Base-by-base conservation (phyloP, 2,329 filamentous ascomycete genomes). In the Claviceps monticola region DNA sequence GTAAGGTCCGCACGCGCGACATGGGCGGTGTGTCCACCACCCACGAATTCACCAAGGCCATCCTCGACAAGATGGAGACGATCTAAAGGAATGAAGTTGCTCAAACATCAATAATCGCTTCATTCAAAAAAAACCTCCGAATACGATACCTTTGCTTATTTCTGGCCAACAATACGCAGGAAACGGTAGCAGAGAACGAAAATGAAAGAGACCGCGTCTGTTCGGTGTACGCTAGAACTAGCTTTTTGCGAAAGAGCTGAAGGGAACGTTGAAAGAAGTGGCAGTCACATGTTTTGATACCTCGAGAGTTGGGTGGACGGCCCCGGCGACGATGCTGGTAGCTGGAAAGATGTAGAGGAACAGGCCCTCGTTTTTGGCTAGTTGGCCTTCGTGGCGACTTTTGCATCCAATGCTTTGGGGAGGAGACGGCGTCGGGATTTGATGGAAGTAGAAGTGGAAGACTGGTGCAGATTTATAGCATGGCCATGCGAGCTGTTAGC, bases 11-110 rank as follows among this genome's bases (percentile, higher is more conserved):
- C 69, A 98, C 93, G 58, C 84, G 86, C 64, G 93, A 98, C 67
- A 96, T 98, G 93, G 91, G 91, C 66, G 93, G 93, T 68, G 74
- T 83, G 59, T 82, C 82, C 65, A 88, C 86, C 62, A 98, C 91
- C 57, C 83, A 96, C 72, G 83, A 97, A 70, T 98, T 97, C 76
- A 97, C 93, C 64, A 79, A 84, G 64, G 90, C 93, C 62, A 86
- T 98, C 66, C 79, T 98, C 66, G 82, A 90, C 75, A 88, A 93
- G 79, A 95, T 98, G 89, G 91, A 97, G 77, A 73, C 75, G 61
- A 64, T 83, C 68, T 84, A 79, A 78, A 67, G 9, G 9, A 29
- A 34, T 34, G 9, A 34, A 34, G 9, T 34, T 34, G 9, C 29
- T 34, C n/a, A 43, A 43, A 23, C 11, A 16, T 13, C 4, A 23